Percentiles rank a stretch among this genome's conserved stretches.
Evolutionary conservation across 805 yeast species (phyloP).

Genomic region (Maudiozyma saulgeensis): DNA sequence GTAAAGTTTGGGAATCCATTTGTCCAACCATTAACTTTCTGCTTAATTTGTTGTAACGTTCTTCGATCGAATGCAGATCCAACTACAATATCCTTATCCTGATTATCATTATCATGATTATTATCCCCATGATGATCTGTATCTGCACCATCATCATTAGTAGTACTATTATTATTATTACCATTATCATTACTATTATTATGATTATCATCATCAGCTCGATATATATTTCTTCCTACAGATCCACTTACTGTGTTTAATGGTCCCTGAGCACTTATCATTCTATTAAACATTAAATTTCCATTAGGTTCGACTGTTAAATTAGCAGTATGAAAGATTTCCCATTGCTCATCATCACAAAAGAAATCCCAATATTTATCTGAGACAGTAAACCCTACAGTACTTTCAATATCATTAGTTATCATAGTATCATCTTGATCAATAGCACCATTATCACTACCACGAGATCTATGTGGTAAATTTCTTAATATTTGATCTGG

Average conservation of each 20-base stretch:
- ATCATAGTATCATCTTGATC: background rate
- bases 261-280: background rate
- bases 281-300: conserved; percentile 1
- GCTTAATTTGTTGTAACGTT: background rate
- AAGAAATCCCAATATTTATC: conserved; percentile 26
- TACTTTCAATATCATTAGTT: too few relatives aligned
- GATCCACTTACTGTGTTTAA: background rate
- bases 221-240: background rate
- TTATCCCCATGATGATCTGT: background rate
- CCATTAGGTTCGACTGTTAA: conserved; percentile 20
- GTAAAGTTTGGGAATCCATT: background rate
- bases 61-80: conserved; percentile 3
- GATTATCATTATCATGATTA: background rate
- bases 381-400: background rate
- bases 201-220: background rate
- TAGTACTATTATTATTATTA: background rate
- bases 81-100: background rate
- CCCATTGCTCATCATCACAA: conserved; percentile 27
- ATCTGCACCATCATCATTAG: background rate
- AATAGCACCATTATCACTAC: background rate
- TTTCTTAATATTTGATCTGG: conserved; percentile 13
- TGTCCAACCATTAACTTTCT: conserved; percentile 2
- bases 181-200: background rate
- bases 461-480: background rate
- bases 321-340: conserved; percentile 17